phyloP scores from a whole-genome alignment of 2,329 filamentous ascomycete genomes.

The Verticillium nubilum region DNA sequence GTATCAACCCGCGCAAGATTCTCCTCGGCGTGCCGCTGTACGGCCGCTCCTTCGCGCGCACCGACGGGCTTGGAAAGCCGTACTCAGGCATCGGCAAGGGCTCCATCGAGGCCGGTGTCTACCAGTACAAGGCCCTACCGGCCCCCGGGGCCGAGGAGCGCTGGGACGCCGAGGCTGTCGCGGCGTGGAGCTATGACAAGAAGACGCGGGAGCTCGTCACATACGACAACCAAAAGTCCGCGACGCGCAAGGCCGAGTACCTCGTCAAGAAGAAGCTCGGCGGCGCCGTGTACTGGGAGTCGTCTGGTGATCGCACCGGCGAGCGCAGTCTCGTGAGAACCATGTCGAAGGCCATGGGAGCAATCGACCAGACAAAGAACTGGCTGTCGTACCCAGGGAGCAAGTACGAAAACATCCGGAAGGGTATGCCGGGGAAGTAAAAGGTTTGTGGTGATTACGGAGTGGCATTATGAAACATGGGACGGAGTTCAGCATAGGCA shows the following conservation, averaged over 20 bases:
- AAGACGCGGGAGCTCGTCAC: constrained; percentile 57
- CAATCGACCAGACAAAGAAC: constrained; percentile 45
- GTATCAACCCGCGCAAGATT: constrained; percentile 59
- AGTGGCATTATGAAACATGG: background rate
- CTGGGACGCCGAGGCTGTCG: constrained; percentile 52
- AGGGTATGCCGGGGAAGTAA: constrained; percentile 19
- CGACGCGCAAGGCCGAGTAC: constrained; percentile 57
- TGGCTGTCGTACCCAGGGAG: constrained; percentile 50
- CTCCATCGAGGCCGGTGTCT: constrained; percentile 54
- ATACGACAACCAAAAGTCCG: constrained; percentile 60
- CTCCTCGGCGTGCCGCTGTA: constrained; percentile 75
- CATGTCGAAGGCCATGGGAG: constrained; percentile 38
- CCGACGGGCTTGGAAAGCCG: constrained; percentile 57
- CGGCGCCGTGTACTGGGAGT: constrained; percentile 83
- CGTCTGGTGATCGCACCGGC: constrained; percentile 56
- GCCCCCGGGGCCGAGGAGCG: constrained; percentile 48
- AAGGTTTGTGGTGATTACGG: too few species aligned
- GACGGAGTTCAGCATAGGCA: background rate
- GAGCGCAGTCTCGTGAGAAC: constrained; percentile 53
- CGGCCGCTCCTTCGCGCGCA: constrained; percentile 68
- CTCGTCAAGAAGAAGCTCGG: constrained; percentile 57
- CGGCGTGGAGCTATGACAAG: constrained; percentile 68
- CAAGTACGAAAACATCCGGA: constrained; percentile 52
- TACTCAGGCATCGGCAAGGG: constrained; percentile 61
- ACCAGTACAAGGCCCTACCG: constrained; percentile 70